Conservation (phyloP, 2,329 filamentous ascomycete genomes). For the Sclerotinia subarctica region DNA sequence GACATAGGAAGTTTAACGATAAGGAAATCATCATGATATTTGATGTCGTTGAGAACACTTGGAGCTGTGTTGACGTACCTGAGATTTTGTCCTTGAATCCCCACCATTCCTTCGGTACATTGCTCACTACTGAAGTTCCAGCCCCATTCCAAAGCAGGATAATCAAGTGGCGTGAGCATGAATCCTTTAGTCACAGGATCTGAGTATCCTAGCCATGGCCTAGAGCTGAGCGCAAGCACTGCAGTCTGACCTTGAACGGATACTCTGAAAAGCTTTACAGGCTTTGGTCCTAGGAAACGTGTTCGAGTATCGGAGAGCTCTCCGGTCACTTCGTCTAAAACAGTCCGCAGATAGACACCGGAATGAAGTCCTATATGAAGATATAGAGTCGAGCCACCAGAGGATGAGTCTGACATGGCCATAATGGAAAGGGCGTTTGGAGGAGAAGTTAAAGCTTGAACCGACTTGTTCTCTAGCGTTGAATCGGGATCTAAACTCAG, state of each 20-base stretch:
- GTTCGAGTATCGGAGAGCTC: slow-evolving; percentile 93
- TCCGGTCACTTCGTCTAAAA: slow-evolving; percentile 91
- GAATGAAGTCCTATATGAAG: slow-evolving; percentile 95
- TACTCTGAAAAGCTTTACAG: slow-evolving; percentile 88
- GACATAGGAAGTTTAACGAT: slow-evolving; percentile 41
- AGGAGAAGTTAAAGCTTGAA: slow-evolving; percentile 87
- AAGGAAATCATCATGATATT: slow-evolving; percentile 45
- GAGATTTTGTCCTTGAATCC: slow-evolving; percentile 83
- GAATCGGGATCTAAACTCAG: slow-evolving; percentile 86
- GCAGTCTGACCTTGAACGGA: slow-evolving; percentile 80
- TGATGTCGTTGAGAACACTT: not conserved
- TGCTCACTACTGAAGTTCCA: slow-evolving; percentile 97
- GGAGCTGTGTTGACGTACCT: slow-evolving; percentile 56
- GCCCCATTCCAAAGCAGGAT: slow-evolving; percentile 83
- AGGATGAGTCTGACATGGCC: slow-evolving; percentile 90
- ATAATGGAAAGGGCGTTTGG: slow-evolving; percentile 89
- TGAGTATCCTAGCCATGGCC: slow-evolving; percentile 94
- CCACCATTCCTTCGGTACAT: slow-evolving; percentile 89
- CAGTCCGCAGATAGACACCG: slow-evolving; percentile 91
- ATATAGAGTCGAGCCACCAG: slow-evolving; percentile 83
- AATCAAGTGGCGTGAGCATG: slow-evolving; percentile 88
- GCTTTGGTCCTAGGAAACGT: slow-evolving; percentile 87
- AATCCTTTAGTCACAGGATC: slow-evolving; percentile 84
- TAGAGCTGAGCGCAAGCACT: slow-evolving; percentile 84
- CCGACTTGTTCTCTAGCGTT: slow-evolving; percentile 87